Conservation (phyloP, 2,329 filamentous ascomycete species). For the Xylaria sp. region DNA sequence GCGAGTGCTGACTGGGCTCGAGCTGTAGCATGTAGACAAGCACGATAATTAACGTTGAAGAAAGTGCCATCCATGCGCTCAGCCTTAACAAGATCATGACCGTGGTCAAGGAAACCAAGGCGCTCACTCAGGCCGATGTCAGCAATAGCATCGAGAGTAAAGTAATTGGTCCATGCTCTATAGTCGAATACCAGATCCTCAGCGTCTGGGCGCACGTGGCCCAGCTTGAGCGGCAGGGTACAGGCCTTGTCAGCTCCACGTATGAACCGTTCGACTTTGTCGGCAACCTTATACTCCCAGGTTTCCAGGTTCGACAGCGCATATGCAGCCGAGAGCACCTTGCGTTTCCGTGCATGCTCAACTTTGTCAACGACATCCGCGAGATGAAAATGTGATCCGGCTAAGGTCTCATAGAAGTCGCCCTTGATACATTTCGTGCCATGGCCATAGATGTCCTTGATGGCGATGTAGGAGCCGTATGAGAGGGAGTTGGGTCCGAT, state of each 20-base stretch:
- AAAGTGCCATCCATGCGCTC: constrained; percentile 10
- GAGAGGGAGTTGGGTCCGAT: constrained; percentile 12
- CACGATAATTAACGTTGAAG: constrained; percentile 5
- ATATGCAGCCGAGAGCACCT: constrained; percentile 61
- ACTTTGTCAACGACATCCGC: constrained; percentile 4
- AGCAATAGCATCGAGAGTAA: constrained; percentile 66
- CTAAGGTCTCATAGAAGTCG: constrained; percentile 1
- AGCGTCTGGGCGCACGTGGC: not conserved
- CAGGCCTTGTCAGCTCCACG: constrained; percentile 30
- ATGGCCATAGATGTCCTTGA: constrained; percentile 20
- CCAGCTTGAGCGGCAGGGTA: constrained; percentile 40
- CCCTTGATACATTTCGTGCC: constrained; percentile 2
- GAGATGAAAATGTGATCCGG: not conserved
- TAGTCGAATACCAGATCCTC: constrained; percentile 60
- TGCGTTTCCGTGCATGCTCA: constrained; percentile 63
- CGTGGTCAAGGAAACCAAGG: constrained; percentile 62
- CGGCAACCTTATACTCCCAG: constrained; percentile 65
- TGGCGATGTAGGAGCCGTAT: not conserved
- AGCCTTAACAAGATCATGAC: constrained; percentile 47
- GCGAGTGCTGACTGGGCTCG: not conserved
- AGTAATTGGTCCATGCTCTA: constrained; percentile 64
- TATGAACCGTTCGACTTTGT: constrained; percentile 52
- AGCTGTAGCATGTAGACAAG: not conserved
- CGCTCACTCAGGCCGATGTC: constrained; percentile 64
- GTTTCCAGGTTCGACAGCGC: constrained; percentile 63